Evolutionary conservation across 495 filamentous ascomycete species (phyloP).

Genomic region (Xylaria intraflava): DNA sequence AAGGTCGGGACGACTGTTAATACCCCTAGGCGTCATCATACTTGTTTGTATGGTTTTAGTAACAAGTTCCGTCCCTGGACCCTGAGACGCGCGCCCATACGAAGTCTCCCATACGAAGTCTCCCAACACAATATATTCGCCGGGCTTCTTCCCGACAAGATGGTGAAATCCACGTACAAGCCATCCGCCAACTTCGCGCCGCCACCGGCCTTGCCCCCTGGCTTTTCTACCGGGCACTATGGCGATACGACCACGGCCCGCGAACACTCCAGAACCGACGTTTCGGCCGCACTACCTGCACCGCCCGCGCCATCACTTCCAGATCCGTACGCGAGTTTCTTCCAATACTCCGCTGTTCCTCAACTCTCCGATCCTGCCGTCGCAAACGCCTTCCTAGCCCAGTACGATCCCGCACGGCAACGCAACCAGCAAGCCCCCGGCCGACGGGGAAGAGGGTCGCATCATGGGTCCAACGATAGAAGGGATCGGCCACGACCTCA

Average conservation of each 20-base stretch:
- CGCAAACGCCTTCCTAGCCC: constrained; percentile 42
- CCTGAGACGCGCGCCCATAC: constrained; percentile 8
- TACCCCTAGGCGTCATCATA: no score
- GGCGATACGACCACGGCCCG: constrained; percentile 85
- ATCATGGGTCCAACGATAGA: constrained; percentile 33
- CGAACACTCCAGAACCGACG: constrained; percentile 51
- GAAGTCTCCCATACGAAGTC: not conserved
- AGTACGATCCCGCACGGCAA: constrained; percentile 32
- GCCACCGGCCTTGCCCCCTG: constrained; percentile 64
- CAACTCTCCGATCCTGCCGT: constrained; percentile 39
- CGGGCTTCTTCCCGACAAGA: constrained; percentile 14
- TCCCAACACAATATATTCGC: not conserved
- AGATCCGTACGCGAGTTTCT: constrained; percentile 35
- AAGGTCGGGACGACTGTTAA: no score
- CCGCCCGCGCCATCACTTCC: constrained; percentile 12
- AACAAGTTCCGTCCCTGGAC: constrained; percentile 8
- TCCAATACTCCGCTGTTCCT: constrained; percentile 40
- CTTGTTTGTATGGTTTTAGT: constrained; percentile 32
- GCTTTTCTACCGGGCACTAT: constrained; percentile 54
- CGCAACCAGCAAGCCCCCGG: constrained; percentile 17
- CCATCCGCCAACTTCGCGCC: constrained; percentile 29
- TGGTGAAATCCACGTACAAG: constrained; percentile 62
- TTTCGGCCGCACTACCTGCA: constrained; percentile 20
- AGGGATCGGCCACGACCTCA: constrained; percentile 54
- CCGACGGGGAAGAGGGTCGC: constrained; percentile 26